Conservation (phyloP, 768 basidiomycete genomes). For the Mycena kentingensis region DNA sequence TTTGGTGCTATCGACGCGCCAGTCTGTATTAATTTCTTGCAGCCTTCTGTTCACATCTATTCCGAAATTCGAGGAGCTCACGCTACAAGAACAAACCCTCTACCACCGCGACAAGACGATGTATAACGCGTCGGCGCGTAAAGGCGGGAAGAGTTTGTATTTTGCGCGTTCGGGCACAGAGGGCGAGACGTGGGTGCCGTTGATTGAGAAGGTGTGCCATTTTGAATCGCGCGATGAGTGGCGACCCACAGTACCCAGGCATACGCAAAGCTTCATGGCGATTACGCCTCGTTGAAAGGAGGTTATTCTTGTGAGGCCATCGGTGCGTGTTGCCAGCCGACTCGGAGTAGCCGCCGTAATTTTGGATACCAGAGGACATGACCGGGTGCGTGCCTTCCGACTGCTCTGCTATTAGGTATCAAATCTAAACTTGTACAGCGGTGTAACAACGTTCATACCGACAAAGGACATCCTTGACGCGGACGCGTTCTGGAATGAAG, state of each 20-base stretch:
- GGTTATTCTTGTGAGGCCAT: constrained; percentile 49
- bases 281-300: constrained; percentile 39
- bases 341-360: no score
- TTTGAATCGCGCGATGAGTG: not conserved
- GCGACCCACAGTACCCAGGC: constrained; percentile 37
- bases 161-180: constrained; percentile 51
- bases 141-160: constrained; percentile 50
- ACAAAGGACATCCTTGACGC: constrained; percentile 51
- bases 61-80: constrained; percentile 54
- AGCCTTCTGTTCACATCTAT: constrained; percentile 51
- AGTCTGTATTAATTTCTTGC: not conserved
- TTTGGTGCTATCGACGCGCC: not conserved
- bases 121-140: constrained; percentile 48
- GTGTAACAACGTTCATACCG: constrained; percentile 46
- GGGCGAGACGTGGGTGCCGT: constrained; percentile 57
- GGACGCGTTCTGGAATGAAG: constrained; percentile 56
- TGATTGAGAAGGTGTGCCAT: constrained; percentile 48
- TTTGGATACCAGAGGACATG: constrained; percentile 47
- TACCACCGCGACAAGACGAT: constrained; percentile 54
- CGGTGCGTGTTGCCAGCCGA: constrained; percentile 5
- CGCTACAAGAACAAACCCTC: constrained; percentile 40
- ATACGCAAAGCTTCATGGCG: constrained; percentile 57
- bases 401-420: not conserved
- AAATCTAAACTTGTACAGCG: constrained; percentile 29
- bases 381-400: constrained; percentile 47